Conservation (phyloP, 164 flowering plant genomes). For the Pachysandra terminalis region DNA sequence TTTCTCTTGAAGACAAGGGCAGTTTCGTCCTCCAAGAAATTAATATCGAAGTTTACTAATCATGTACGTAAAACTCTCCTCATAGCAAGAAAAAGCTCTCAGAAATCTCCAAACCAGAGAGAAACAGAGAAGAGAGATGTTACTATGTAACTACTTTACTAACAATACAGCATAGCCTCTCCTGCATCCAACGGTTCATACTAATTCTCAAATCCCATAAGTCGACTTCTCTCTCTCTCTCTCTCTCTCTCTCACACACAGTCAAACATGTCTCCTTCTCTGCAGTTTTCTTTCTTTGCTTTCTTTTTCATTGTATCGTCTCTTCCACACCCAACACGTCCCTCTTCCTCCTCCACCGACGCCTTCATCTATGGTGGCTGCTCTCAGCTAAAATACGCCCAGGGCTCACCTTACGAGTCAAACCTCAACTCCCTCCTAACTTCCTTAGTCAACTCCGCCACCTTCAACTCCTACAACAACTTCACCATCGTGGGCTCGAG, state of each 20-base stretch:
- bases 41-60: constrained; percentile 16
- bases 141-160: not conserved
- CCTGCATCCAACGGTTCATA: not conserved
- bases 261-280: constrained; percentile 22
- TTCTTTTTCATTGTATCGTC: constrained; percentile 18
- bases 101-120: not conserved
- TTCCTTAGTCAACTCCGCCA: constrained; percentile 90
- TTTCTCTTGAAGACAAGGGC: not conserved
- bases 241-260: not conserved
- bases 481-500: constrained; percentile 50
- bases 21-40: not conserved
- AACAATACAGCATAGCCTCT: not conserved
- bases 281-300: constrained; percentile 6
- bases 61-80: constrained; percentile 31
- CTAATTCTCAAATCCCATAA: not conserved
- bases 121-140: not conserved
- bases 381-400: constrained; percentile 53
- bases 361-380: constrained; percentile 83
- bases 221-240: constrained; percentile 12
- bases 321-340: constrained; percentile 9
- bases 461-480: constrained; percentile 73
- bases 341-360: constrained; percentile 29
- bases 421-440: constrained; percentile 81
- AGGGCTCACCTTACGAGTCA: constrained; percentile 48
- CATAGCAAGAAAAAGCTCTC: constrained; percentile 16